Evolutionary conservation across 1,284 basidiomycete species (phyloP).

Genomic region (Gomphus bonarii): DNA sequence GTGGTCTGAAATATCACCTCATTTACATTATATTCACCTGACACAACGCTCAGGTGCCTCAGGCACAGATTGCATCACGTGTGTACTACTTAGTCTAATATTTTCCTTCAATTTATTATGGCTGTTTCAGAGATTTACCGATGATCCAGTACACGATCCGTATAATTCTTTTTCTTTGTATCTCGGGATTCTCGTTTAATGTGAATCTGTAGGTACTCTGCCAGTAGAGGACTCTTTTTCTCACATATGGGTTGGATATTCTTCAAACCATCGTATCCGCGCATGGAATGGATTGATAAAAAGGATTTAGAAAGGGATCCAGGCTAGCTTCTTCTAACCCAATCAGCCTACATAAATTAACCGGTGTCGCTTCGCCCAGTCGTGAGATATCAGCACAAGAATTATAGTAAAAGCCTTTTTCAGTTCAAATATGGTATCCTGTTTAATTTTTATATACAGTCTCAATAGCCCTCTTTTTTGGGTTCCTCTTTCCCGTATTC

Average conservation of each 20-base stretch:
- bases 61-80: slow-evolving; percentile 71
- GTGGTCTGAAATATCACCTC: slow-evolving; percentile 29
- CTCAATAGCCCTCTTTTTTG: slow-evolving; percentile 47
- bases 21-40: background rate
- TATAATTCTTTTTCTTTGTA: slow-evolving; percentile 22
- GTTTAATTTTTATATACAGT: slow-evolving; percentile 27
- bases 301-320: slow-evolving; percentile 65
- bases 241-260: slow-evolving; percentile 84
- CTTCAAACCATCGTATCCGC: slow-evolving; percentile 58
- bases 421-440: background rate
- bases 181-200: background rate
- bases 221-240: slow-evolving; percentile 61
- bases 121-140: slow-evolving; percentile 52
- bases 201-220: slow-evolving; percentile 44
- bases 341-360: background rate
- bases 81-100: slow-evolving; percentile 16
- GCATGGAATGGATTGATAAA: slow-evolving; percentile 53
- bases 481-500: slow-evolving; percentile 46
- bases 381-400: slow-evolving; percentile 60
- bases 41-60: slow-evolving; percentile 42
- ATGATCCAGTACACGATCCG: slow-evolving; percentile 66
- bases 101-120: background rate
- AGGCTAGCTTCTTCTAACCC: slow-evolving; percentile 27
- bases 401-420: slow-evolving; percentile 40
- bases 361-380: slow-evolving; percentile 30